Percentiles rank a stretch among this genome's conserved stretches.
phyloP scores from a whole-genome alignment of 2,329 filamentous ascomycete species.

The Colletotrichum siamense region DNA sequence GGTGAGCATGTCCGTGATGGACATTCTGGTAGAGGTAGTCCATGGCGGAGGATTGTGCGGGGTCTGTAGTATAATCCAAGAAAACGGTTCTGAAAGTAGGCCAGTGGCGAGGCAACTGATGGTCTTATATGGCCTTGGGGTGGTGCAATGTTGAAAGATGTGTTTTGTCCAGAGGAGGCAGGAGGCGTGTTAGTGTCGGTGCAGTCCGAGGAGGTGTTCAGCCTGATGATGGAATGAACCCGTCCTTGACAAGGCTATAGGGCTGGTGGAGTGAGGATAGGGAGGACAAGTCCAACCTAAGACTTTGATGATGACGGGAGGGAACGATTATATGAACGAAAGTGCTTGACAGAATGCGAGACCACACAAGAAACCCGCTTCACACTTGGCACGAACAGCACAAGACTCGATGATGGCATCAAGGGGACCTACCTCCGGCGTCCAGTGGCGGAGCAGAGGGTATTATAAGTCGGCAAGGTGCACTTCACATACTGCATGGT shows the following conservation, averaged over 20 bases:
- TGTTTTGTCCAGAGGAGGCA: background rate
- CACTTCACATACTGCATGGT: background rate
- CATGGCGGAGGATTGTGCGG: background rate
- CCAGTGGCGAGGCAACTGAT: background rate
- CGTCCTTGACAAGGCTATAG: background rate
- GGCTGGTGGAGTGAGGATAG: background rate
- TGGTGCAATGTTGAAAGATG: background rate
- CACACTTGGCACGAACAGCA: background rate
- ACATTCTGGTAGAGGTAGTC: background rate
- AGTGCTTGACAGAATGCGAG: background rate
- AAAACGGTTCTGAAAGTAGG: background rate
- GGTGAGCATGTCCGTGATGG: background rate
- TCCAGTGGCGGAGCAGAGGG: background rate
- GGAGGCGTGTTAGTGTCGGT: background rate
- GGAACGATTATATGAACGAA: background rate
- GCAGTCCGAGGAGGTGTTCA: background rate
- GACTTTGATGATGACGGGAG: background rate
- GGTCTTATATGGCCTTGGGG: background rate
- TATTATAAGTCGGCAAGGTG: constrained; percentile 10
- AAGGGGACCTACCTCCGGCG: background rate
- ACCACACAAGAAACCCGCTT: background rate
- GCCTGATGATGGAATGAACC: background rate
- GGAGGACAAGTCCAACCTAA: background rate
- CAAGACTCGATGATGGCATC: background rate
- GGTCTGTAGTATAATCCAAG: background rate